These are phyloP conservation scores for Paraphoma sp. DNA, from an alignment of 2,329 filamentous ascomycete species.

Conservation along the genomic window DNA sequence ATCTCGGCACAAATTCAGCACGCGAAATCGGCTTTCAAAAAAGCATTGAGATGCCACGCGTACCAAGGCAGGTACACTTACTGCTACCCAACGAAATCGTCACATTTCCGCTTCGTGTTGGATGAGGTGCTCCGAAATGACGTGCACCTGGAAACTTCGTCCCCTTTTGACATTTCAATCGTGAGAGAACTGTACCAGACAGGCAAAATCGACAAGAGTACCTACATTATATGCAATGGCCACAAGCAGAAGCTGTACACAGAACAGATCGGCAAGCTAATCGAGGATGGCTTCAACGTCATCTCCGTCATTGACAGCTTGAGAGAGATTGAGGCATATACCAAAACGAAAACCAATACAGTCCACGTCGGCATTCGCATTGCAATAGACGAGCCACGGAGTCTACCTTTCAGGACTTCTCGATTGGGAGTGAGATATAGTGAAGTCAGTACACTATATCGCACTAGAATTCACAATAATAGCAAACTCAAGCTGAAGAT, in stretches of 20 bases:
- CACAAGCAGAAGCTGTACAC: neutral
- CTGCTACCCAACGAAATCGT: slow-evolving; percentile 1
- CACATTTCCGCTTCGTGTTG: slow-evolving; percentile 1
- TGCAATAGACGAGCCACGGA: neutral
- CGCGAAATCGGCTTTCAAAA: neutral
- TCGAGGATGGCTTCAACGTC: neutral
- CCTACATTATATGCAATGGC: slow-evolving; percentile 2
- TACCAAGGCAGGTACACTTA: neutral
- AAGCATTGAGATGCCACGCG: neutral
- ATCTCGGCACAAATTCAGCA: neutral
- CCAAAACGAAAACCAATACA: neutral
- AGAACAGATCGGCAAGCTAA: neutral
- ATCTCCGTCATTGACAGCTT: neutral
- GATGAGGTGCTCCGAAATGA: neutral
- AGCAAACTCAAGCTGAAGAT: neutral
- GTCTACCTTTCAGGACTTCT: neutral
- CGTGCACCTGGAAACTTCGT: neutral
- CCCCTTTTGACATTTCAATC: neutral
- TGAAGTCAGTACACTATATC: neutral
- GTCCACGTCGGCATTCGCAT: neutral
- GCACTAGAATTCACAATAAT: neutral
- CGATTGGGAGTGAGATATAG: slow-evolving; percentile 1
- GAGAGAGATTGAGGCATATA: neutral
- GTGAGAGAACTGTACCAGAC: neutral
- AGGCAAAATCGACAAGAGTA: neutral